phyloP scores from a whole-genome alignment of 2,329 filamentous ascomycete species.

The Chaetomiaceae sp. region DNA sequence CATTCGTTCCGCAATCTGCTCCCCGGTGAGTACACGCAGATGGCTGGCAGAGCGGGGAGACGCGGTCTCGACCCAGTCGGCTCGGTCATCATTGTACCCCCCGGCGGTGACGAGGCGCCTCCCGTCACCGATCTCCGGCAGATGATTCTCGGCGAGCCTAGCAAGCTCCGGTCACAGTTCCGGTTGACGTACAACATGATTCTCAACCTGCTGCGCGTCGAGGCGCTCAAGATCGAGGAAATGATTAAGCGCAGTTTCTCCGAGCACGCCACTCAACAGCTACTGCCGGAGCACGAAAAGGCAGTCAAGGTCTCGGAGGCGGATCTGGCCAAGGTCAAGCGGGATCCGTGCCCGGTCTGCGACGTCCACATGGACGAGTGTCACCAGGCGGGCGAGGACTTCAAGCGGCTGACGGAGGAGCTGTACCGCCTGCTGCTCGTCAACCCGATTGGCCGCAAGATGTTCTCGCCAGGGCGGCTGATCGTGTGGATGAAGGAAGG shows the following conservation, averaged over 20 bases:
- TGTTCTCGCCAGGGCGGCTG: constrained; percentile 71
- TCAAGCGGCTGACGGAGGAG: constrained; percentile 71
- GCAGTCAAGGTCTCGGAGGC: constrained; percentile 88
- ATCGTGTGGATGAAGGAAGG: constrained; percentile 84
- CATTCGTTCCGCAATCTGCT: constrained; percentile 85
- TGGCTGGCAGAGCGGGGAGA: constrained; percentile 91
- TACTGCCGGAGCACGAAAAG: constrained; percentile 93
- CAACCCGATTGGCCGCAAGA: constrained; percentile 77
- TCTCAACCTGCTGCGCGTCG: constrained; percentile 86
- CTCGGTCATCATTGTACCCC: constrained; percentile 87
- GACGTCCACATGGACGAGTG: constrained; percentile 74
- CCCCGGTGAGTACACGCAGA: constrained; percentile 96
- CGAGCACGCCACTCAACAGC: constrained; percentile 91
- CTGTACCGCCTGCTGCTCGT: constrained; percentile 70
- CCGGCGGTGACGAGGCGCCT: constrained; percentile 79
- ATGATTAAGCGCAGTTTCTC: constrained; percentile 99
- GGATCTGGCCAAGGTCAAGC: constrained; percentile 83
- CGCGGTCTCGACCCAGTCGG: constrained; percentile 90
- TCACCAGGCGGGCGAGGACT: constrained; percentile 77
- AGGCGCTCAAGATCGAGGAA: constrained; percentile 96
- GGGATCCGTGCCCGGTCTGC: constrained; percentile 77
- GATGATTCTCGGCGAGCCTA: constrained; percentile 95
- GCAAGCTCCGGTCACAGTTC: constrained; percentile 93
- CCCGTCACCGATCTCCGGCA: constrained; percentile 76
- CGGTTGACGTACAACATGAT: constrained; percentile 99